phyloP scores from a whole-genome alignment of 306 rosid genomes.

The Cicer pinnatifidum region DNA sequence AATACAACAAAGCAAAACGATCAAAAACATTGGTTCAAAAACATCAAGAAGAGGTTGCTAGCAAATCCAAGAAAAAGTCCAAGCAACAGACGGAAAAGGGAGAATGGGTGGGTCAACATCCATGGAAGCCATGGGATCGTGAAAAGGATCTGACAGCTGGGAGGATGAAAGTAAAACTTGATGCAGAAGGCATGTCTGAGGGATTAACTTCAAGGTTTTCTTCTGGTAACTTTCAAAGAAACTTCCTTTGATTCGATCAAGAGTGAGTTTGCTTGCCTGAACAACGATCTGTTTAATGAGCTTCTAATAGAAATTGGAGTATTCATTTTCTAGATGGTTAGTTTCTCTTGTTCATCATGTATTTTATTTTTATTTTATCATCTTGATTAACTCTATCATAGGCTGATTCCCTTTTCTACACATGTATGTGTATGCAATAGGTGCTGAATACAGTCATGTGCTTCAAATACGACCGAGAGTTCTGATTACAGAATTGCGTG shows the following conservation, averaged over 20 bases:
- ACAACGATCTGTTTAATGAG: slow-evolving; percentile 13
- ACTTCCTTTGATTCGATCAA: slow-evolving; percentile 62
- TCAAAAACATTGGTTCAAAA: slow-evolving; percentile 79
- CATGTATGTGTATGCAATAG: slow-evolving; percentile 31
- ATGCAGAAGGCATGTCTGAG: slow-evolving; percentile 70
- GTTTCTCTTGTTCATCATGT: slow-evolving; percentile 21
- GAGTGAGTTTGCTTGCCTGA: slow-evolving; percentile 17
- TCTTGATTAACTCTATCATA: slow-evolving; percentile 9
- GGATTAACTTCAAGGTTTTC: slow-evolving; percentile 84
- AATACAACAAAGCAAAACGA: slow-evolving; percentile 77
- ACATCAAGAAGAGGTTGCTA: slow-evolving; percentile 60
- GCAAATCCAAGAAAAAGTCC: slow-evolving; percentile 69
- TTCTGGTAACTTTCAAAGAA: slow-evolving; percentile 76
- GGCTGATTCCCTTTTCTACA: slow-evolving; percentile 21
- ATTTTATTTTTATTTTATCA: slow-evolving; percentile 31
- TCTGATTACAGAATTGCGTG: slow-evolving; percentile 33
- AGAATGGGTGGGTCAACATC: slow-evolving; percentile 90
- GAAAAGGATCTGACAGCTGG: slow-evolving; percentile 88
- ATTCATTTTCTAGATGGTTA: slow-evolving; percentile 34
- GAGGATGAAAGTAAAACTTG: slow-evolving; percentile 69
- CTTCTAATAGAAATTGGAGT: slow-evolving; percentile 35
- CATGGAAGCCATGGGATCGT: slow-evolving; percentile 99
- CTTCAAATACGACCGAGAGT: slow-evolving; percentile 31
- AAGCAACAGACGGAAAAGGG: slow-evolving; percentile 60
- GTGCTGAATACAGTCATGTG: slow-evolving; percentile 32